Evolutionary conservation across 2,329 filamentous ascomycete genomes (phyloP).

Genomic region (Endothia cerciana): DNA sequence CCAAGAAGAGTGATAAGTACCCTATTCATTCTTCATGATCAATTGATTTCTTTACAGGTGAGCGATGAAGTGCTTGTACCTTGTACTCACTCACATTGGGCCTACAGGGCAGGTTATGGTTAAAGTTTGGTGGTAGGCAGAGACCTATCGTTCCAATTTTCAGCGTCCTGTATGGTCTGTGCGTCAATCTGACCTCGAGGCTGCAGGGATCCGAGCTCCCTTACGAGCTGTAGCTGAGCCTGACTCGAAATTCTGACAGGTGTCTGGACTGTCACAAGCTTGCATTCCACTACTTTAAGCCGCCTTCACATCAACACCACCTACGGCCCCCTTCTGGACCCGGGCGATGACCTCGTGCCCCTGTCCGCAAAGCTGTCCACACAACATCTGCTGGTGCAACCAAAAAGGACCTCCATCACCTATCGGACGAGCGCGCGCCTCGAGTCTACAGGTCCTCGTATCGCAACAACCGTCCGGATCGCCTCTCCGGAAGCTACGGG

Average conservation of each 20-base stretch:
- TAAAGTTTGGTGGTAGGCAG: background rate
- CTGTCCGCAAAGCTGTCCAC: background rate
- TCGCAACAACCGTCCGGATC: background rate
- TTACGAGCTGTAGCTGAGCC: background rate
- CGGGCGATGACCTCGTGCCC: background rate
- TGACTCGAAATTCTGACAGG: constrained; percentile 9
- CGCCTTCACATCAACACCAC: background rate
- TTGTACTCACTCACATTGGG: background rate
- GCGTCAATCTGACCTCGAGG: background rate
- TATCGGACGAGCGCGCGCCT: background rate
- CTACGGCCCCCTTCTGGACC: background rate
- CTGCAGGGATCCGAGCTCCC: constrained; percentile 11
- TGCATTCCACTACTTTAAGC: background rate
- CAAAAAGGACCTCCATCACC: background rate
- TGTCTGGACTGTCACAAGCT: constrained; percentile 17
- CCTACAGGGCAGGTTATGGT: background rate
- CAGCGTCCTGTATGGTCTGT: background rate
- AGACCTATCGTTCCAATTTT: background rate
- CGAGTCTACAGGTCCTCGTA: background rate
- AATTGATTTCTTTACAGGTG: background rate
- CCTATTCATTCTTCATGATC: background rate
- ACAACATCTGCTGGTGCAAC: background rate
- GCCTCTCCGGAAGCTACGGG: background rate
- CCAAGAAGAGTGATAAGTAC: background rate
- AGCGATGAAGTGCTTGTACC: background rate